A percentile compares a stretch with the other conserved stretches of the same genome.
These are phyloP conservation scores for Arthrobotrys sphaeroides DNA, from an alignment of 2,329 filamentous ascomycete species.

Conservation along the genomic window DNA sequence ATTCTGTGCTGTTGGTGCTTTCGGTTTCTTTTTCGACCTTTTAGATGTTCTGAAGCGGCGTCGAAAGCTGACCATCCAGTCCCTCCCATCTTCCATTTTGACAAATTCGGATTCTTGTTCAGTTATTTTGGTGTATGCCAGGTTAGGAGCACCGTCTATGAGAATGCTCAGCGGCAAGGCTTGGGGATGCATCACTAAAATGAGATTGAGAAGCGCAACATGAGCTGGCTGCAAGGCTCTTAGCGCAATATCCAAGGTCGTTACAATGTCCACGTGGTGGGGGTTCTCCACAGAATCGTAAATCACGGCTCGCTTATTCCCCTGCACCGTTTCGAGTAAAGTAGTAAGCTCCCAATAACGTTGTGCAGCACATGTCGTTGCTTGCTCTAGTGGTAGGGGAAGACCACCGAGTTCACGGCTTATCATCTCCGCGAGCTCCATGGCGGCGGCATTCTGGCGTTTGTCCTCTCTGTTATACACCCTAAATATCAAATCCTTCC, in stretches of 20 bases:
- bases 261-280: constrained; percentile 7
- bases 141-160: neutral
- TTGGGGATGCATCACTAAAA: constrained; percentile 14
- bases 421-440: constrained; percentile 1
- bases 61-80: neutral
- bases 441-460: neutral
- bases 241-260: constrained; percentile 12
- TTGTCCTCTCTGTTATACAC: neutral
- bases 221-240: neutral
- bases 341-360: neutral
- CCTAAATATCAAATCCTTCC: constrained; percentile 5
- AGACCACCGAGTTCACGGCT: constrained; percentile 16
- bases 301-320: neutral
- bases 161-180: constrained; percentile 10
- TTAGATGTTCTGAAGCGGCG: neutral
- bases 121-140: neutral
- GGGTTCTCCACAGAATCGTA: neutral
- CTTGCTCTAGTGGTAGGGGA: constrained; percentile 13
- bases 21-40: neutral
- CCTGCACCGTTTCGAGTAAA: neutral
- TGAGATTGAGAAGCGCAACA: neutral
- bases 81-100: neutral
- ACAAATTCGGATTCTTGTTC: neutral
- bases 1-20: neutral
- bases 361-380: neutral